A percentile compares a stretch with the other conserved stretches of the same genome.
These are phyloP conservation scores for Oidiodendron maius DNA, from an alignment of 495 filamentous ascomycete species.

Conservation along the genomic window DNA sequence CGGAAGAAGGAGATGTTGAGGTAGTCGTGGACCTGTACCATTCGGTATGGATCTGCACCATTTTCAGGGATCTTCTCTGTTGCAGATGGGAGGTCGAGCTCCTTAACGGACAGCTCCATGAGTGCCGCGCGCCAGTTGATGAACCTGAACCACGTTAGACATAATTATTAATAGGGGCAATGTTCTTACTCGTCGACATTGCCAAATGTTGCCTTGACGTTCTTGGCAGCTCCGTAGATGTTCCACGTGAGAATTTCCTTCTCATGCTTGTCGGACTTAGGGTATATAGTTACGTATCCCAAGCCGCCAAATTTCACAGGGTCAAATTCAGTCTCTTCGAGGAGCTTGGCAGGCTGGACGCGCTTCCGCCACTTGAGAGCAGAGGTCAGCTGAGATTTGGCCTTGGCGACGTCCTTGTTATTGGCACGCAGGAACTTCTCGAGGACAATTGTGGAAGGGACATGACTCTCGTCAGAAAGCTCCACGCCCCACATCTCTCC, in stretches of 20 bases:
- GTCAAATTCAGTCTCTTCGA: conserved; percentile 28
- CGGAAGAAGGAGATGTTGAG: conserved; percentile 74
- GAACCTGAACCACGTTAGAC: conserved; percentile 46
- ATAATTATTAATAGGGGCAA: conserved; percentile 14
- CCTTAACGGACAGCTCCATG: conserved; percentile 73
- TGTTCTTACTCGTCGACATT: conserved; percentile 62
- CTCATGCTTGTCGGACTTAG: conserved; percentile 29
- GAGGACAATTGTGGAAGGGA: conserved; percentile 73
- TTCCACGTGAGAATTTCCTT: conserved; percentile 72
- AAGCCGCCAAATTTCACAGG: conserved; percentile 48
- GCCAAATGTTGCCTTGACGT: conserved; percentile 66
- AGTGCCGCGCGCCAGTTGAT: conserved; percentile 79
- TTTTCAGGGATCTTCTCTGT: conserved; percentile 68
- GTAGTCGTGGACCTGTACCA: conserved; percentile 90
- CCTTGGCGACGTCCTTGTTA: conserved; percentile 55
- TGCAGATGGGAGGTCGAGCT: conserved; percentile 59
- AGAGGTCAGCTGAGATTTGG: conserved; percentile 67
- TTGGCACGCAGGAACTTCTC: conserved; percentile 93
- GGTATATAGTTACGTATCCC: conserved; percentile 48
- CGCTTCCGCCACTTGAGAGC: conserved; percentile 76
- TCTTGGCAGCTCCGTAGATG: conserved; percentile 76
- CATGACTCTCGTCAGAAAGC: conserved; percentile 45
- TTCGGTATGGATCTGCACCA: conserved; percentile 74
- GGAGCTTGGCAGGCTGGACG: conserved; percentile 36
- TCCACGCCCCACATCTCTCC: conserved; percentile 75